Evolutionary conservation across 2,329 filamentous ascomycete species (phyloP).

Genomic region (Claviceps maximensis): DNA sequence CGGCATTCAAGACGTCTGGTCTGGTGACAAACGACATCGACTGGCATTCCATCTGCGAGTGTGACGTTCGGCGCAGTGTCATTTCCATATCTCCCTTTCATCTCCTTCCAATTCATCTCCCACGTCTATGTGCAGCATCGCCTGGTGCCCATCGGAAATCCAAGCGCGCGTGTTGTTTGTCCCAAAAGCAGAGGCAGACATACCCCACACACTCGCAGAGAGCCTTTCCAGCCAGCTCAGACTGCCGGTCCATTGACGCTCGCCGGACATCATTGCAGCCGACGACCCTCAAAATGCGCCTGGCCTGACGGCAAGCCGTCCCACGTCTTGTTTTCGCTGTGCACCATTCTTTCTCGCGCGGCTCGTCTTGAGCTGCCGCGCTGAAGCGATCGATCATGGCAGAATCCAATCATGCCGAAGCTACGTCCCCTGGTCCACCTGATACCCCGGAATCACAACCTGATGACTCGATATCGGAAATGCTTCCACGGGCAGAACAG

Average conservation of each 20-base stretch:
- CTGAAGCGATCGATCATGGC: not conserved
- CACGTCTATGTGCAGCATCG: not conserved
- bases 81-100: too few species aligned
- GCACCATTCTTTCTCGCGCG: conserved; percentile 14
- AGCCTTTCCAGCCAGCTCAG: not conserved
- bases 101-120: not conserved
- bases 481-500: conserved; percentile 11
- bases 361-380: conserved; percentile 11
- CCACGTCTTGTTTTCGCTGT: not conserved
- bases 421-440: not conserved
- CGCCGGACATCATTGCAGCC: not conserved
- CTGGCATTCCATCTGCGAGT: not conserved
- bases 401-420: not conserved
- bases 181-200: not conserved
- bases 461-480: conserved; percentile 7
- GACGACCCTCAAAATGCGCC: conserved; percentile 17
- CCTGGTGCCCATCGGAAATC: not conserved
- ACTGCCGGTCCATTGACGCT: not conserved
- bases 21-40: not conserved
- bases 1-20: too few species aligned
- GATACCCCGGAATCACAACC: conserved; percentile 2
- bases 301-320: conserved; percentile 23
- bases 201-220: not conserved
- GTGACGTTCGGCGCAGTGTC: not conserved
- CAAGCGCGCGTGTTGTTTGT: not conserved